Evolutionary conservation across 177 flowering plant genomes (phyloP).

Genomic region (Tripterygium wilfordii): DNA sequence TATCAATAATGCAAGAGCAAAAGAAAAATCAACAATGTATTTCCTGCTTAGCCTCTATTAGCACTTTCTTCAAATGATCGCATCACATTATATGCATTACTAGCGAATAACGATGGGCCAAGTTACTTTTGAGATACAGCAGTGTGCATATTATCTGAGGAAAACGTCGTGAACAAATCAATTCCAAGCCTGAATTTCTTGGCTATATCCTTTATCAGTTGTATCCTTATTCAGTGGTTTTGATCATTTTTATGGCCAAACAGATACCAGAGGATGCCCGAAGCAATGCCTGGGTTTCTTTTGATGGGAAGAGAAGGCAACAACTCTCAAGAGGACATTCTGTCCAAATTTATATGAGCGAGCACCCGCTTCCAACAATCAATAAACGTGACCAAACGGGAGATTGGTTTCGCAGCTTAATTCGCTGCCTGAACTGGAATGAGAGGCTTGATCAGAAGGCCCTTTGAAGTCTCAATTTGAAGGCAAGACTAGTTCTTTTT

Average conservation of each 20-base stretch:
- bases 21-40: too few species aligned
- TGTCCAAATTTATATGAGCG: conserved; percentile 81
- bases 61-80: too few species aligned
- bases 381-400: conserved; percentile 96
- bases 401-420: conserved; percentile 96
- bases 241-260: neutral
- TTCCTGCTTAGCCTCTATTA: too few species aligned
- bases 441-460: conserved; percentile 96
- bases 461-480: conserved; percentile 30
- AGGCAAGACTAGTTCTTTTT: neutral
- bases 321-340: conserved; percentile 95
- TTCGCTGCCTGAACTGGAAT: conserved; percentile 97
- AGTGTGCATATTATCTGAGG: too few species aligned
- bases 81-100: too few species aligned
- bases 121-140: too few species aligned
- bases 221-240: neutral
- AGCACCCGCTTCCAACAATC: conserved; percentile 95
- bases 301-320: conserved; percentile 98
- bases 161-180: too few species aligned
- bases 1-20: too few species aligned
- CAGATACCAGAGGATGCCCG: conserved; percentile 93
- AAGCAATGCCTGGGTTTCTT: conserved; percentile 99
- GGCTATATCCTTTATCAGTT: too few species aligned
- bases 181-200: too few species aligned
- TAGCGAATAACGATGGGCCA: too few species aligned